Percentiles rank a stretch among this genome's conserved stretches.
Evolutionary conservation across 116 monocot genomes (phyloP).

Genomic region (Dioscorea cayenensis): DNA sequence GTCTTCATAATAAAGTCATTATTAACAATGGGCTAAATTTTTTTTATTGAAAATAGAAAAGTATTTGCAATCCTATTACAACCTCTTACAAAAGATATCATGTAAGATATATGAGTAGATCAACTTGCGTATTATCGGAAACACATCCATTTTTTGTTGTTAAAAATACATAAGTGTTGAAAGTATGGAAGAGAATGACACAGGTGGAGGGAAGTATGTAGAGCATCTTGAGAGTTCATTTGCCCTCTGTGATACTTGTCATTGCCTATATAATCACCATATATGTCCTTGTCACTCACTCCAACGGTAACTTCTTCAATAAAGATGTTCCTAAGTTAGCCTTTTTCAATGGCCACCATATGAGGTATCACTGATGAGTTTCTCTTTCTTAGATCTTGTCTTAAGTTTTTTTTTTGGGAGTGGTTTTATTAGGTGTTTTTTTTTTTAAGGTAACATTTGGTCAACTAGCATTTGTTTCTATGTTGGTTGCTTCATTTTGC

Average conservation of each 20-base stretch:
- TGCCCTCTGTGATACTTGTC: slow-evolving; percentile 60
- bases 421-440: not conserved
- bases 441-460: no score
- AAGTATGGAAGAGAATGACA: not conserved
- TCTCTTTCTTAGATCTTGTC: not conserved
- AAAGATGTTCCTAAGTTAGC: slow-evolving; percentile 39
- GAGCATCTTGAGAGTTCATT: slow-evolving; percentile 56
- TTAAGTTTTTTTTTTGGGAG: not conserved
- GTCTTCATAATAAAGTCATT: no score
- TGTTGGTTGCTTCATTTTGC: no score
- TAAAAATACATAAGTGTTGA: no score
- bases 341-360: slow-evolving; percentile 19
- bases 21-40: no score
- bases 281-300: slow-evolving; percentile 44
- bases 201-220: slow-evolving; percentile 34
- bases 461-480: no score
- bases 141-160: no score
- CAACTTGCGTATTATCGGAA: no score
- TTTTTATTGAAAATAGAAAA: no score
- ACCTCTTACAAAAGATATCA: no score
- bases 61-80: no score
- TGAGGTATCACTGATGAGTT: slow-evolving; percentile 34
- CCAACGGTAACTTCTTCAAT: slow-evolving; percentile 24
- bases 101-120: no score
- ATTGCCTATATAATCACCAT: slow-evolving; percentile 64